Conservation (phyloP, 306 rosid species). For the Hippophae gyantsensis region DNA sequence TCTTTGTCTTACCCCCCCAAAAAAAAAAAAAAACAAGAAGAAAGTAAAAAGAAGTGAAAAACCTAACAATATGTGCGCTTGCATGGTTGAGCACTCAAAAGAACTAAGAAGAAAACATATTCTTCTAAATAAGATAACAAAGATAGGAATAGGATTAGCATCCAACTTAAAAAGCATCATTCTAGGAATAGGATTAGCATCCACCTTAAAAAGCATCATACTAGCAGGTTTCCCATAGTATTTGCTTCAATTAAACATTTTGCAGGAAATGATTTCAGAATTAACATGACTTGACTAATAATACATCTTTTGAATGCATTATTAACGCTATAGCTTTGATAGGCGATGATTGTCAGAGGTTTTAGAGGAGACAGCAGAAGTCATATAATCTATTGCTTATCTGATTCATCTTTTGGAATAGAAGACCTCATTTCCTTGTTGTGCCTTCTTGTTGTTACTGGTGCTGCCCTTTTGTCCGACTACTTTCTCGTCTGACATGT, state of each 20-base stretch:
- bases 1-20: neutral
- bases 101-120: too few species aligned
- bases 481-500: conserved; percentile 40
- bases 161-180: too few species aligned
- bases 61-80: too few species aligned
- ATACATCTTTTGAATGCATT: neutral
- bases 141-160: too few species aligned
- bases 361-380: conserved; percentile 65
- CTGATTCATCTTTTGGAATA: conserved; percentile 58
- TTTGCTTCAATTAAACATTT: too few species aligned
- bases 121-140: too few species aligned
- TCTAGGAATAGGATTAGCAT: too few species aligned
- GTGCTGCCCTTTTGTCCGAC: conserved; percentile 61
- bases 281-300: neutral
- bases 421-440: conserved; percentile 50
- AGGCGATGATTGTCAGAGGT: conserved; percentile 98
- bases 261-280: neutral
- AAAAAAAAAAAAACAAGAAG: too few species aligned
- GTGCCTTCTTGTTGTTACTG: conserved; percentile 43
- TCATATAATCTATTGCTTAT: conserved; percentile 69
- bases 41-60: too few species aligned
- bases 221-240: too few species aligned
- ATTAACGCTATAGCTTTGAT: conserved; percentile 16
- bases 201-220: too few species aligned
- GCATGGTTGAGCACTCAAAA: too few species aligned